Percentiles rank a stretch among this genome's conserved stretches.
Conservation (phyloP, 2,329 filamentous ascomycete species). For the Fusarium musae region DNA sequence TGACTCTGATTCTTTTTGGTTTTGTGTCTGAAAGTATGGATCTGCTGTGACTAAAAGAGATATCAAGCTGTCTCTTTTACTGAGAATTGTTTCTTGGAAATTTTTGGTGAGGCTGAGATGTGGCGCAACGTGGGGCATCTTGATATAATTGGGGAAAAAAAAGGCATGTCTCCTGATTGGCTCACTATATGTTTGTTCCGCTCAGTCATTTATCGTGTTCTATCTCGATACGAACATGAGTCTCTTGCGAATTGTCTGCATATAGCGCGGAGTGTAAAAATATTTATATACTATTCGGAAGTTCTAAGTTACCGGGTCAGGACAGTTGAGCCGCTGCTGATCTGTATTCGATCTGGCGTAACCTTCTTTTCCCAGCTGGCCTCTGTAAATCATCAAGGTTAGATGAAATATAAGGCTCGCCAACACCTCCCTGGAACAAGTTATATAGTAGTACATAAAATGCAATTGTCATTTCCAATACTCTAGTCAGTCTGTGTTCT, state of each 20-base stretch:
- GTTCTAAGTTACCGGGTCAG: too few relatives aligned
- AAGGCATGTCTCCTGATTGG: conserved; percentile 13
- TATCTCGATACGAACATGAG: neutral
- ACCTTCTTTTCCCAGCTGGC: neutral
- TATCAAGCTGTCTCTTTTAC: conserved; percentile 14
- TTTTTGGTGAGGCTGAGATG: conserved; percentile 35
- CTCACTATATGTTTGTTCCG: neutral
- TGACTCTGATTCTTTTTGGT: neutral
- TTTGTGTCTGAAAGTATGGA: conserved; percentile 1
- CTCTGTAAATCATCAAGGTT: neutral
- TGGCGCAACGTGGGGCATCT: conserved; percentile 23
- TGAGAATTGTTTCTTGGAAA: conserved; percentile 21
- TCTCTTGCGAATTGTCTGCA: neutral
- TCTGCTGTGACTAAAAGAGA: conserved; percentile 3
- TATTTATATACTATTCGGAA: neutral
- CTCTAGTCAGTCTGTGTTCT: neutral
- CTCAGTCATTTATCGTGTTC: neutral
- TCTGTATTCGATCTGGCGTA: neutral
- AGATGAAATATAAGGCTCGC: neutral
- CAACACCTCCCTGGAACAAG: neutral
- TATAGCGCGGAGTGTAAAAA: neutral
- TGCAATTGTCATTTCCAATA: neutral
- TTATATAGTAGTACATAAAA: neutral
- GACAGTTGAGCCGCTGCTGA: neutral
- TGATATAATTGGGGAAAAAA: neutral